Base-by-base conservation (phyloP, 2,329 filamentous ascomycete genomes). In the Alternaria novae-zelandiae region DNA sequence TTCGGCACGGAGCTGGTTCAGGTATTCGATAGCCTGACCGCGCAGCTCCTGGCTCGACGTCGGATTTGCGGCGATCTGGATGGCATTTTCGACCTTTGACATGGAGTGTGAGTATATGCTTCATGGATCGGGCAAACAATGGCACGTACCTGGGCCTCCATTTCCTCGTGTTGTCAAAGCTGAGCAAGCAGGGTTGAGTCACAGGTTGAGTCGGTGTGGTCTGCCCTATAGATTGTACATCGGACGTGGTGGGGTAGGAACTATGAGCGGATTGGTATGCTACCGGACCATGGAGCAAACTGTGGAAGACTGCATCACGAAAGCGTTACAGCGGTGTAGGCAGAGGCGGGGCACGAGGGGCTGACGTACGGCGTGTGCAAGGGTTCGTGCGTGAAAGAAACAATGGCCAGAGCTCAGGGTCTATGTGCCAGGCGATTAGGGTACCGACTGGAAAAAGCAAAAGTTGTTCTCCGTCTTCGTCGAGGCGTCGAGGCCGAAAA, bases 51-150 rank as follows among this genome's bases (percentile, higher is more conserved):
- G 89, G 81, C 94, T 89, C 74, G 93, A 91, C 74, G 87, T 83
- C 63, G 93, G 92, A 82, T 95, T 90, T 84, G 90, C 96, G 81
- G 93, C 93, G 83, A 98, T 96, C 81, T 96, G 89, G 83, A 98
- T 96, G 82, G 96, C 96, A 84, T 93, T 95, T 83, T 96, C 92
- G 81, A 97, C 90, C 93, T 97, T 61, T 41, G 53, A 54, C 4
- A 56, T 54, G 32, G 61, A 47, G 6, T 10, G 30, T 54, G 17
- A 57, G 51, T 30, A 50, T 28, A 53, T 13, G 8, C 4, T 21
- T 9, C 26, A 11, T 5, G 44, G 46, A 59, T 32, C 41, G 26
- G 41, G 49, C n/a, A 25, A 51, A 49, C 11, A 53, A 5, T 36
- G 15, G 26, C 6, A 66, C 74, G 30, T 68, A 80, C 78, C 74